phyloP scores from a whole-genome alignment of 106 monocot genomes.

The Dendrobium nobile region DNA sequence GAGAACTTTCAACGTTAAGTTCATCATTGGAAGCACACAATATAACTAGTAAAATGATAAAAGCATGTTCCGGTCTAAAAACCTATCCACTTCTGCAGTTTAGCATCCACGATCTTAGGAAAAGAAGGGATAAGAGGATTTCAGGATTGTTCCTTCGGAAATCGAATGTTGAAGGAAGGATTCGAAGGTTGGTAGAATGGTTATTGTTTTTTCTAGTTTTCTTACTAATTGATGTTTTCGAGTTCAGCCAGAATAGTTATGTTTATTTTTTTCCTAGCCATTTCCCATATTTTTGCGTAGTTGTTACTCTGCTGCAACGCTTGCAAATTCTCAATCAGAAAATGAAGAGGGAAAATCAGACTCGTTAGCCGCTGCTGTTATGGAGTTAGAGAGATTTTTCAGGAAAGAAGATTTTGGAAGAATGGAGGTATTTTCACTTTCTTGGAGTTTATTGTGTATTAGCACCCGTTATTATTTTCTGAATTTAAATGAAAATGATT shows the following conservation, averaged over 20 bases:
- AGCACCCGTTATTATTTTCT: background rate
- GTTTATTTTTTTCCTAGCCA: background rate
- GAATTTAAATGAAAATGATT: background rate
- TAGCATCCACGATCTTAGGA: conserved; percentile 50
- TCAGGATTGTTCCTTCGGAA: conserved; percentile 15
- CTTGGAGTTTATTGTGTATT: background rate
- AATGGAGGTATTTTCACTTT: conserved; percentile 66
- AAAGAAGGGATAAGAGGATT: conserved; percentile 46
- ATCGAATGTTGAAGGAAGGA: conserved; percentile 10
- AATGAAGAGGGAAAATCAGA: conserved; percentile 53
- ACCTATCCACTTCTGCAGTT: conserved; percentile 46
- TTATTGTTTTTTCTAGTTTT: conserved; percentile 1
- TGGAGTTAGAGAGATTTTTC: conserved; percentile 84
- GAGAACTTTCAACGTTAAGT: conserved; percentile 10
- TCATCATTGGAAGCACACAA: conserved; percentile 13
- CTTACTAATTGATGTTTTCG: background rate
- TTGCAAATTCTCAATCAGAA: conserved; percentile 51
- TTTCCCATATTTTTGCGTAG: conserved; percentile 20
- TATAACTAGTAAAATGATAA: conserved; percentile 17
- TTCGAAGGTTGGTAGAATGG: conserved; percentile 26
- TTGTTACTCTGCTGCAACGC: conserved; percentile 70
- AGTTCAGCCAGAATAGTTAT: background rate
- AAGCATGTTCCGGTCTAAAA: conserved; percentile 22
- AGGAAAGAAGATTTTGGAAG: conserved; percentile 86
- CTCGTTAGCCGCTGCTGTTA: conserved; percentile 63